Conservation (phyloP, 2,329 filamentous ascomycete genomes). For the Chaetomiaceae sp. region DNA sequence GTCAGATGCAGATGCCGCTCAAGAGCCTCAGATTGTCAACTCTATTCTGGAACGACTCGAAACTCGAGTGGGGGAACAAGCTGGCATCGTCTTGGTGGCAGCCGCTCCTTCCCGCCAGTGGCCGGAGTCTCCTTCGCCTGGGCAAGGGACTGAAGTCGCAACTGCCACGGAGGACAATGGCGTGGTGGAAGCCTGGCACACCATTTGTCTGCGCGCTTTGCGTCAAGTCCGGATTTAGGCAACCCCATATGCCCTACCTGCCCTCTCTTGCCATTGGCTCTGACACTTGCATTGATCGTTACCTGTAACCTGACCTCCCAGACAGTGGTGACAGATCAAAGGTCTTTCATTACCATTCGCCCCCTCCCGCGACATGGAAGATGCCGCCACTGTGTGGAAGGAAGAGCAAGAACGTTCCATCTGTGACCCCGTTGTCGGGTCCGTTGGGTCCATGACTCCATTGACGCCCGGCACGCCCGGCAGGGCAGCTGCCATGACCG, state of each 20-base stretch:
- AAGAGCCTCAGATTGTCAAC: neutral
- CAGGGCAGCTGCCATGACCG: neutral
- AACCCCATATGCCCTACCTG: neutral
- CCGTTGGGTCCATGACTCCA: neutral
- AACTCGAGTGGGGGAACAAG: neutral
- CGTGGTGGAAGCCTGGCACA: neutral
- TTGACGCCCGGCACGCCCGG: neutral
- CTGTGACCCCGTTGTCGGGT: slow-evolving; percentile 1
- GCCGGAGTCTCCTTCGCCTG: no score
- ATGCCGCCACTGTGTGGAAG: slow-evolving; percentile 1
- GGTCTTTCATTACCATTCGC: neutral
- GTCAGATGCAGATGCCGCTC: neutral
- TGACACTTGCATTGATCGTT: neutral
- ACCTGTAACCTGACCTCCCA: neutral
- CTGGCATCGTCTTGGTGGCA: neutral
- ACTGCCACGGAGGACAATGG: neutral
- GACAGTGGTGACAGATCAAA: neutral
- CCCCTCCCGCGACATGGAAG: neutral
- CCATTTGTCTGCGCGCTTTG: neutral
- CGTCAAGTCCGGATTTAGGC: no score
- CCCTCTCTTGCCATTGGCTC: neutral
- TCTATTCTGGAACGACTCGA: neutral
- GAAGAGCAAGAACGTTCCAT: slow-evolving; percentile 12
- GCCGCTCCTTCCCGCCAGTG: neutral
- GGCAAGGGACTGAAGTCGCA: no score